Percentiles rank a stretch among this genome's conserved stretches.
phyloP scores from a whole-genome alignment of 345 rosid genomes.

The Sonneratia alba region DNA sequence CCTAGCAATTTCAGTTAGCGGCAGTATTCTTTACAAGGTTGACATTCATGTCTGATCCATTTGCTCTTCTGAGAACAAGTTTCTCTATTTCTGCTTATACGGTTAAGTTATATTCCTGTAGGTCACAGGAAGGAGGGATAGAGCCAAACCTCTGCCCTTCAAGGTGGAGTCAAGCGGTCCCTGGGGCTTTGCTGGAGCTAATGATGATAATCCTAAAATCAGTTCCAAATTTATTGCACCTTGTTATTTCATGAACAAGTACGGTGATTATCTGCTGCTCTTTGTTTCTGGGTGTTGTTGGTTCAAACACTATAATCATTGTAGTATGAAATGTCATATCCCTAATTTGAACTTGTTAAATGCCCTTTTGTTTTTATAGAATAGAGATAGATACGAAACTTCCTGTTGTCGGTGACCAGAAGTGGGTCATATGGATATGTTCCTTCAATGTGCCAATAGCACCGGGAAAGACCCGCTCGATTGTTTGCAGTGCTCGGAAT shows the following conservation, averaged over 20 bases:
- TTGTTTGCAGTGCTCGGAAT: conserved; percentile 93
- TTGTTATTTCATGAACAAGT: conserved; percentile 84
- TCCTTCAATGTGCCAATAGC: conserved; percentile 96
- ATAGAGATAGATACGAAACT: conserved; percentile 85
- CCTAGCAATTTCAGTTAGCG: neutral
- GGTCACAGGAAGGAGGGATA: conserved; percentile 98
- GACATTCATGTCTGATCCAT: neutral
- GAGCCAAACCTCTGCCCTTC: conserved; percentile 90
- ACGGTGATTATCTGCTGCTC: conserved; percentile 11
- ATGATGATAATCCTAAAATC: conserved; percentile 74
- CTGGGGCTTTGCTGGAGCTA: conserved; percentile 88
- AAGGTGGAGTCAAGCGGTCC: conserved; percentile 75
- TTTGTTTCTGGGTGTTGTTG: neutral
- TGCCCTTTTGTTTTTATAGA: conserved; percentile 24
- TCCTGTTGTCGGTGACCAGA: conserved; percentile 70
- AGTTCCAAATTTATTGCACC: conserved; percentile 83
- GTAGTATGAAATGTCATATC: neutral
- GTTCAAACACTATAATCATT: neutral
- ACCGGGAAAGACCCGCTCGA: conserved; percentile 94
- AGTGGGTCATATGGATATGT: conserved; percentile 94
- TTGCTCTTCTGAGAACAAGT: neutral
- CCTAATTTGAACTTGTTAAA: neutral
- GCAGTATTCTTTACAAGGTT: neutral
- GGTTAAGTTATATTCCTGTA: conserved; percentile 11
- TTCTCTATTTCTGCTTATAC: neutral